Percentiles rank a stretch among this genome's conserved stretches.
These are phyloP conservation scores for Macrolepiota dolichaula DNA, from an alignment of 768 basidiomycete species.

Conservation along the genomic window DNA sequence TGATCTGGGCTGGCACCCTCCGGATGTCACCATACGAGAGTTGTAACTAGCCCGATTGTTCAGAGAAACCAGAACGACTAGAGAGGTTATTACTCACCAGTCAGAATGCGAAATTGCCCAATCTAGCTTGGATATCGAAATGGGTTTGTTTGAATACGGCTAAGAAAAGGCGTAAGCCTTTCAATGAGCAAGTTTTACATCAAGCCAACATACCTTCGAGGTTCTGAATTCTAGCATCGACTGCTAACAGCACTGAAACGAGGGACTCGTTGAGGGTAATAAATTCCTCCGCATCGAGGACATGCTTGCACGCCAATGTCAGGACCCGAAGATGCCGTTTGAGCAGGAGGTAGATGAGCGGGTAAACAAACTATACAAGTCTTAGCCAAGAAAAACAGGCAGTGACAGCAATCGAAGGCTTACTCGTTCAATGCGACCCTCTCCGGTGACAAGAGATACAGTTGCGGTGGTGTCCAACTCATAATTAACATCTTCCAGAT, in stretches of 20 bases:
- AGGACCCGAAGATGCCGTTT: slow-evolving; percentile 29
- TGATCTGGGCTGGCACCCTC: slow-evolving; percentile 25
- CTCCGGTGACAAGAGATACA: slow-evolving; percentile 29
- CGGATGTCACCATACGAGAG: slow-evolving; percentile 30
- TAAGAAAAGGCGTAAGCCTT: neutral
- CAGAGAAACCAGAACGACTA: neutral
- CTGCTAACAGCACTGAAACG: slow-evolving; percentile 23
- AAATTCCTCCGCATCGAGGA: slow-evolving; percentile 29
- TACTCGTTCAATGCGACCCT: slow-evolving; percentile 32
- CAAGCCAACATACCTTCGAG: slow-evolving; percentile 24
- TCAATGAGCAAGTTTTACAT: neutral
- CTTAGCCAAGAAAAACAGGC: neutral
- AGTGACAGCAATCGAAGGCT: slow-evolving; percentile 6
- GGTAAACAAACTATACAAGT: slow-evolving; percentile 27
- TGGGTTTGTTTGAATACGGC: slow-evolving; percentile 34
- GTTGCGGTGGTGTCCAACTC: slow-evolving; percentile 31
- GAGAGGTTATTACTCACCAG: slow-evolving; percentile 20
- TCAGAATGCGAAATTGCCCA: slow-evolving; percentile 34
- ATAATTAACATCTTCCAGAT: slow-evolving; percentile 24
- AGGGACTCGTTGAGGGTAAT: slow-evolving; percentile 25
- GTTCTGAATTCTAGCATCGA: slow-evolving; percentile 28
- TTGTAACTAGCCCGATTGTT: slow-evolving; percentile 22
- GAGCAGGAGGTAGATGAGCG: slow-evolving; percentile 30
- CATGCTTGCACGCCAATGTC: slow-evolving; percentile 28
- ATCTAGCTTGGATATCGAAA: slow-evolving; percentile 26